phyloP scores from a whole-genome alignment of 2,329 filamentous ascomycete genomes.

The Colletotrichum costaricense region DNA sequence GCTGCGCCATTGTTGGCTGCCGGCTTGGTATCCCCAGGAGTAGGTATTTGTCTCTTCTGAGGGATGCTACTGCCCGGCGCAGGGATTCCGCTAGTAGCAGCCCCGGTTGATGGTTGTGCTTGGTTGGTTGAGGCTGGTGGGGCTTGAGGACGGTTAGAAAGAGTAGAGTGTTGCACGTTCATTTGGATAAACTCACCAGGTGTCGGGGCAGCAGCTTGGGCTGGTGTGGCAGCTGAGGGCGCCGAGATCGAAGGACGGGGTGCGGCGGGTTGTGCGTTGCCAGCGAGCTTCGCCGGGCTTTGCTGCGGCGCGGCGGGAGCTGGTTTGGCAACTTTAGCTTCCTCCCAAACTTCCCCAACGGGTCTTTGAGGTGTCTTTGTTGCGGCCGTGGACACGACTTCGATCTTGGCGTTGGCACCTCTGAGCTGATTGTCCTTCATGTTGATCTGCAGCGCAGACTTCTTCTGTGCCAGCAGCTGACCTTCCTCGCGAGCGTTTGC shows the following conservation, averaged over 20 bases:
- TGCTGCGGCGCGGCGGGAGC: conserved; percentile 35
- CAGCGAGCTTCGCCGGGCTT: conserved; percentile 33
- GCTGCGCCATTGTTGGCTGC: neutral
- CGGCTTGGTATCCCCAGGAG: neutral
- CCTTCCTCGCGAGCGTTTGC: conserved; percentile 69
- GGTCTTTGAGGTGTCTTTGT: conserved; percentile 86
- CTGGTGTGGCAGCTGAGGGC: conserved; percentile 25
- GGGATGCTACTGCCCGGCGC: conserved; percentile 18
- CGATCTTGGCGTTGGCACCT: conserved; percentile 76
- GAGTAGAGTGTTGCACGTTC: conserved; percentile 1
- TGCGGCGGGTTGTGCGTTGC: conserved; percentile 20
- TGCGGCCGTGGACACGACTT: conserved; percentile 83
- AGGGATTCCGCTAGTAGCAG: conserved; percentile 16
- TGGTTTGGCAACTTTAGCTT: conserved; percentile 69
- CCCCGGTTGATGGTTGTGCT: conserved; percentile 3
- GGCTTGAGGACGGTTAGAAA: conserved; percentile 3
- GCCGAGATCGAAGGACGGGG: conserved; percentile 28
- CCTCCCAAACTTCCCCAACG: conserved; percentile 87
- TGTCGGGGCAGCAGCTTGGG: conserved; percentile 33
- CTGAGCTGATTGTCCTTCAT: conserved; percentile 79
- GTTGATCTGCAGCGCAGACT: conserved; percentile 79
- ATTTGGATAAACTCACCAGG: conserved; percentile 30
- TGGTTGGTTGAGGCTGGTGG: neutral
- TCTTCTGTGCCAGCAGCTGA: conserved; percentile 79
- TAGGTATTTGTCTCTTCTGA: conserved; percentile 26